These are phyloP conservation scores for Ogataea polymorpha DNA, from an alignment of 805 yeast genomes.

Conservation along the genomic window DNA sequence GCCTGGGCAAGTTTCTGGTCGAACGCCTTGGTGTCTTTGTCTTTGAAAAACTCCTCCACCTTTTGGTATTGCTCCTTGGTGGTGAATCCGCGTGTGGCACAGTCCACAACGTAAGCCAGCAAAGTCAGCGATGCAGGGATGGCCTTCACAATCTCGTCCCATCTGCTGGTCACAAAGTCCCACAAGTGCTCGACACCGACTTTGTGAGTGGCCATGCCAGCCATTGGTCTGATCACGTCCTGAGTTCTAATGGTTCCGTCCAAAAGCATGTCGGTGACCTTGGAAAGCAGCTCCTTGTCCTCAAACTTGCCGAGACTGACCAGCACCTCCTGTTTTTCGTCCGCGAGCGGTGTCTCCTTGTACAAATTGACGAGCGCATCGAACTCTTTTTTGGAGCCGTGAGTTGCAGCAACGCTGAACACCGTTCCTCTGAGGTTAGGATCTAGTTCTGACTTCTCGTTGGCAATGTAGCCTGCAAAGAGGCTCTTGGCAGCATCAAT, in stretches of 20 bases:
- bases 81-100: constrained; percentile 47
- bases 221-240: constrained; percentile 61
- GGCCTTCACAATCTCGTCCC: constrained; percentile 62
- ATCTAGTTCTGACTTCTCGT: constrained; percentile 35
- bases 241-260: constrained; percentile 69
- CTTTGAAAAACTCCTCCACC: constrained; percentile 44
- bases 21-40: constrained; percentile 52
- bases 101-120: constrained; percentile 70
- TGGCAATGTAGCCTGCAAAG: constrained; percentile 28
- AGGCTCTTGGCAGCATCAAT: constrained; percentile 24
- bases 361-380: constrained; percentile 44
- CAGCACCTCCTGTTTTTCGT: constrained; percentile 55
- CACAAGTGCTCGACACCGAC: constrained; percentile 69
- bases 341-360: constrained; percentile 49
- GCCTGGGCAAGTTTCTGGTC: constrained; percentile 57
- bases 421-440: constrained; percentile 46
- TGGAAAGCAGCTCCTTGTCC: constrained; percentile 35
- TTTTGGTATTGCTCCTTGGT: constrained; percentile 39
- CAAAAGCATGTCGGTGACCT: constrained; percentile 39
- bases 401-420: constrained; percentile 42
- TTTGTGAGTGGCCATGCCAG: constrained; percentile 60
- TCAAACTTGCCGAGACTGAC: constrained; percentile 50
- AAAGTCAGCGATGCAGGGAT: constrained; percentile 81
- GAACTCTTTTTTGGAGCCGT: constrained; percentile 38
- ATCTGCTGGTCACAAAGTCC: constrained; percentile 66